Evolutionary conservation across 192 early-diverging fungal species (phyloP), one percentile per base, ranked within the genome.

Genomic region (Podila clonocystis): DNA sequence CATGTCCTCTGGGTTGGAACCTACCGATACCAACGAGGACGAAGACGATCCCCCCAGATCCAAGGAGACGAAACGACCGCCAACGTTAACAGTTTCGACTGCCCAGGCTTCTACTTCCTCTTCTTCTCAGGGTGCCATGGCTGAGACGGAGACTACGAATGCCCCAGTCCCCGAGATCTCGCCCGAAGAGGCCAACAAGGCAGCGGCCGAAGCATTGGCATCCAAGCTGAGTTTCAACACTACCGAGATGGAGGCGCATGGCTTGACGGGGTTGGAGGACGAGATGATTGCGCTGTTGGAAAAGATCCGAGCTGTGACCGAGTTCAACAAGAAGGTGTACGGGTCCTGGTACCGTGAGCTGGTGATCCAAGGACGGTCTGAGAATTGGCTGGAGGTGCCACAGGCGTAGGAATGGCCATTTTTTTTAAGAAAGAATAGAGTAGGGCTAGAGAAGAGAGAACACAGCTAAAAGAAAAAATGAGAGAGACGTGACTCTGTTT

Each of bases 251-350:
- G 77, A 80, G 30, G 77, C 77, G 8, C 77, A 80, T 69, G 77
- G 77, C 17, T 59, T 80, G 77, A 80, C 77, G 1, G 77, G 77
- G 4, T 41, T 80, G 2, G 77, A 80, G 38, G 77, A 80, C 49
- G 77, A 80, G 77, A 80, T 80, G 77, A 57, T 50, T 50, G 77
- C 70, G n/a, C 34, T 80, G 38, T 62, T 80, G 60, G 77, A 80
- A 55, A 80, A 80, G 70, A 72, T 80, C 15, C 61, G 77, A 38
- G 70, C 70, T 6, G 70, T 80, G 36, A 64, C 60, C 31, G 77
- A 80, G 62, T 80, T 80, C 29, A 80, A 80, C 49, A 80, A 73
- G 71, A 80, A 80, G 71, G 77, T 80, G 26, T 80, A 80, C 28
- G 77, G 77, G 58, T 59, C 66, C 2, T 80, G 77, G 77, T 80